These are phyloP conservation scores for Sporothrix mexicana DNA, from an alignment of 2,329 filamentous ascomycete genomes.

Conservation along the genomic window DNA sequence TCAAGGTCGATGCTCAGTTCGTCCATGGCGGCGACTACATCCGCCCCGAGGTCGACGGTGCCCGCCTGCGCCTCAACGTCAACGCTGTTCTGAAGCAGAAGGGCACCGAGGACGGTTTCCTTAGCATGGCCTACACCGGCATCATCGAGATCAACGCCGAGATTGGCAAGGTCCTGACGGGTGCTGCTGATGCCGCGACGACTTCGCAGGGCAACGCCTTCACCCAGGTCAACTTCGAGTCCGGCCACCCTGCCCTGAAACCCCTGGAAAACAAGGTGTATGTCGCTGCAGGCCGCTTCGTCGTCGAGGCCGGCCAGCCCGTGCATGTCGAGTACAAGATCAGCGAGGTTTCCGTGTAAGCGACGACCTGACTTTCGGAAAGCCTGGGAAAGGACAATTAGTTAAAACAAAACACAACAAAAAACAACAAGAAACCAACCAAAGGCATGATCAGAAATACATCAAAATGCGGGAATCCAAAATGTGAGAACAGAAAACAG, in stretches of 20 bases:
- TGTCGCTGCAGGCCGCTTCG: conserved; percentile 50
- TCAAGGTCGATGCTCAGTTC: conserved; percentile 48
- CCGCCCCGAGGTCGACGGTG: conserved; percentile 46
- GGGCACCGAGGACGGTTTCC: conserved; percentile 42
- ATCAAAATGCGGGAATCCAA: background rate
- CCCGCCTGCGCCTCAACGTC: conserved; percentile 50
- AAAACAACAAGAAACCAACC: background rate
- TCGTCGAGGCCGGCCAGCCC: conserved; percentile 49
- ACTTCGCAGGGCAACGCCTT: conserved; percentile 49
- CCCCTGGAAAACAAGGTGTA: conserved; percentile 49
- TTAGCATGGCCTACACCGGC: conserved; percentile 50
- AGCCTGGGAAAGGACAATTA: too few species aligned
- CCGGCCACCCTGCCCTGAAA: conserved; percentile 45
- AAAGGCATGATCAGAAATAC: background rate
- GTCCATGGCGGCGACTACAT: conserved; percentile 52
- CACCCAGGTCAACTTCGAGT: conserved; percentile 49
- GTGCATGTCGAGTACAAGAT: conserved; percentile 53
- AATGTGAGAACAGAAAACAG: background rate
- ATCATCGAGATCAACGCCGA: conserved; percentile 43
- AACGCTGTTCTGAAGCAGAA: conserved; percentile 46
- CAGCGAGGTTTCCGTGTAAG: conserved; percentile 47
- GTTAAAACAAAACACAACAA: background rate
- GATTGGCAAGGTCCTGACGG: conserved; percentile 46
- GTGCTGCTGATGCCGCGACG: conserved; percentile 46
- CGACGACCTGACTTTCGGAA: background rate